Base-by-base conservation (phyloP, 169 alveolate genomes). In the Theileria parva region DNA sequence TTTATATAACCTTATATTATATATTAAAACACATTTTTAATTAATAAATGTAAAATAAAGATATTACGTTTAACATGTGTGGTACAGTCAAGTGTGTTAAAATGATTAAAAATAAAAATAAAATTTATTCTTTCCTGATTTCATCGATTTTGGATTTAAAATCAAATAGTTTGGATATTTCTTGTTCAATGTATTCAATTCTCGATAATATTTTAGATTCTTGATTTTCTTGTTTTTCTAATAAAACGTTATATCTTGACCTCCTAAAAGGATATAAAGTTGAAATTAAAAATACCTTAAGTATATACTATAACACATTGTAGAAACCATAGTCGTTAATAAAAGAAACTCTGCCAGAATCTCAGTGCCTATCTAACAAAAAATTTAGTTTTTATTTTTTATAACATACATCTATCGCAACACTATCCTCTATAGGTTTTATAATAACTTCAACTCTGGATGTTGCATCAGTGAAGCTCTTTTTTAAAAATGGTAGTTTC, bases 371-470 rank as follows among this genome's bases (percentile, higher is more conserved):
- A 81, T 78, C 89, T 81, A 74, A 8, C 53, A 21, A 17, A 8
- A 5, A 13, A 15, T 32, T 15, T 65, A 9, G 3, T 8, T 2
- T 3, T 13, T 21, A 37, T 13, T 1, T 12, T 0, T 11, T 74
- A 17, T 32, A 25, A 65, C 75, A 9, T 23, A 81, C 89, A 55
- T 81, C 37, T 5, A 81, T 77, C 21, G 89, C 89, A 17, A 48
- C 81, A 15, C 76, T 71, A 69, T 74, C 86, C 15, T 68, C 77
- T n/a, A 81, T 81, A 34, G 89, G 89, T 48, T 81, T 81, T n/a
- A 81, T 79, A 15, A 81, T 23, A 2, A 81, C 70, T 75, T 81
- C 89, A n/a, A 81, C 80, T 34, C 73, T 81, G 37, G 76, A 53
- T 57, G 79, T 79, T 57, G 84, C 63, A 32, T 75, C 77, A 12